phyloP scores from a whole-genome alignment of 352 stramenopile species.

The Globisporangium okanoganense region DNA sequence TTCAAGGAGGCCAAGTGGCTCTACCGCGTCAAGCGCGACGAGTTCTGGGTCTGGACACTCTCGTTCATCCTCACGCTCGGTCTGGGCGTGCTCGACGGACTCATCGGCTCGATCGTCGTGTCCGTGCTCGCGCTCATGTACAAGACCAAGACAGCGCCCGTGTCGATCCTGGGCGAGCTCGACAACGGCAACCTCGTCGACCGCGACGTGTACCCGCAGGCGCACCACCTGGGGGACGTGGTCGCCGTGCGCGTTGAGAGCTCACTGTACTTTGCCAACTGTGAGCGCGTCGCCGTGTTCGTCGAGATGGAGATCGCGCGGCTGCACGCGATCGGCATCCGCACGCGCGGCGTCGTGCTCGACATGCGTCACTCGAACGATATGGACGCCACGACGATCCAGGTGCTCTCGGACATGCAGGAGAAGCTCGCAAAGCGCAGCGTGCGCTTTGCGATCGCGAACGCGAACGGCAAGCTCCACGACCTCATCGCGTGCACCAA shows the following conservation, averaged over 20 bases:
- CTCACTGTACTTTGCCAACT: slow-evolving; percentile 62
- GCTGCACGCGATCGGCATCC: slow-evolving; percentile 20
- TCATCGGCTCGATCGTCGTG: slow-evolving; percentile 49
- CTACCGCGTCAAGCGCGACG: slow-evolving; percentile 51
- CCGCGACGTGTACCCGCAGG: slow-evolving; percentile 22
- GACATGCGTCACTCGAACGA: slow-evolving; percentile 49
- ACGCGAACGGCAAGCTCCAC: slow-evolving; percentile 33
- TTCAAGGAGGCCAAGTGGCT: slow-evolving; percentile 84
- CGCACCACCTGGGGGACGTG: slow-evolving; percentile 23
- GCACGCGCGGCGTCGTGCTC: slow-evolving; percentile 34
- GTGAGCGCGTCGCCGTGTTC: slow-evolving; percentile 32
- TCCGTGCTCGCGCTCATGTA: slow-evolving; percentile 54
- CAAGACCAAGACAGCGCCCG: slow-evolving; percentile 38
- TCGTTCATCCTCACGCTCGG: slow-evolving; percentile 52
- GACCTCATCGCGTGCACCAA: slow-evolving; percentile 40
- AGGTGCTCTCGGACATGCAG: slow-evolving; percentile 51
- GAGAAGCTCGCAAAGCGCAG: slow-evolving; percentile 45
- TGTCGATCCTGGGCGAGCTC: slow-evolving; percentile 36
- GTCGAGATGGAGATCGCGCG: slow-evolving; percentile 39
- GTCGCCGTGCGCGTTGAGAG: slow-evolving; percentile 45
- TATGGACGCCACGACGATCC: slow-evolving; percentile 56
- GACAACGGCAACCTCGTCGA: slow-evolving; percentile 38
- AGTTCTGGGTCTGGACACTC: slow-evolving; percentile 47
- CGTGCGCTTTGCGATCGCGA: slow-evolving; percentile 35
- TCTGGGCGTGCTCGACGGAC: slow-evolving; percentile 41